These are phyloP conservation scores for Psilocybe cyanescens DNA, from an alignment of 768 basidiomycete genomes.

Conservation along the genomic window DNA sequence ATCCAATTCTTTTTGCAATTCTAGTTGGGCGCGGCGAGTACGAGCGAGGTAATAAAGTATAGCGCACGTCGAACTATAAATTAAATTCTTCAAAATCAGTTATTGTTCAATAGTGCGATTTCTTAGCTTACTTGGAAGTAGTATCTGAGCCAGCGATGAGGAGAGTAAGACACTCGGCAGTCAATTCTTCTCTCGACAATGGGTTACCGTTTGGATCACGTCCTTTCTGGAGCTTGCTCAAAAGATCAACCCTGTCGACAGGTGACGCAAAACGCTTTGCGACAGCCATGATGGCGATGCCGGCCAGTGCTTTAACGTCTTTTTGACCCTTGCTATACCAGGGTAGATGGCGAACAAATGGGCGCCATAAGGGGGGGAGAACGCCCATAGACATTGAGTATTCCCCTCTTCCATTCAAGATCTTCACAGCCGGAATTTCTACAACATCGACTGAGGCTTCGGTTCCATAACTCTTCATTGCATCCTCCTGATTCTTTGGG, in stretches of 20 bases:
- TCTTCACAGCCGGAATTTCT: constrained; percentile 79
- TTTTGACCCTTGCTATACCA: constrained; percentile 73
- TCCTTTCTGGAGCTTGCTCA: constrained; percentile 79
- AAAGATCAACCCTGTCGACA: constrained; percentile 77
- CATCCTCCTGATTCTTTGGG: constrained; percentile 56
- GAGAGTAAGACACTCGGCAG: constrained; percentile 86
- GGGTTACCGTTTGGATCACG: constrained; percentile 80
- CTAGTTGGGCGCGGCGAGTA: constrained; percentile 65
- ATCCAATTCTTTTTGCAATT: constrained; percentile 78
- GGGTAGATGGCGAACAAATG: constrained; percentile 66
- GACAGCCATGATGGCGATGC: constrained; percentile 82
- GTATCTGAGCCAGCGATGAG: constrained; percentile 92
- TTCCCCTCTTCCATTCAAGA: constrained; percentile 88
- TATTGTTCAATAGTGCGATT: background rate
- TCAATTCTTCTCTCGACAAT: constrained; percentile 83
- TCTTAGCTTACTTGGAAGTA: constrained; percentile 76
- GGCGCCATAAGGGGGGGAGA: constrained; percentile 73
- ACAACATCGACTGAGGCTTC: constrained; percentile 47
- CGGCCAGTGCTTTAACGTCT: constrained; percentile 75
- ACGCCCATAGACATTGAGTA: constrained; percentile 85
- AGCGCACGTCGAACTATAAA: constrained; percentile 79
- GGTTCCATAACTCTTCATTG: constrained; percentile 59
- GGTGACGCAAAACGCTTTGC: constrained; percentile 70
- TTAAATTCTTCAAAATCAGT: constrained; percentile 4
- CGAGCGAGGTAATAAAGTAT: constrained; percentile 84